phyloP scores from a whole-genome alignment of 2,329 filamentous ascomycete genomes.

The Aquanectria penicillioides region DNA sequence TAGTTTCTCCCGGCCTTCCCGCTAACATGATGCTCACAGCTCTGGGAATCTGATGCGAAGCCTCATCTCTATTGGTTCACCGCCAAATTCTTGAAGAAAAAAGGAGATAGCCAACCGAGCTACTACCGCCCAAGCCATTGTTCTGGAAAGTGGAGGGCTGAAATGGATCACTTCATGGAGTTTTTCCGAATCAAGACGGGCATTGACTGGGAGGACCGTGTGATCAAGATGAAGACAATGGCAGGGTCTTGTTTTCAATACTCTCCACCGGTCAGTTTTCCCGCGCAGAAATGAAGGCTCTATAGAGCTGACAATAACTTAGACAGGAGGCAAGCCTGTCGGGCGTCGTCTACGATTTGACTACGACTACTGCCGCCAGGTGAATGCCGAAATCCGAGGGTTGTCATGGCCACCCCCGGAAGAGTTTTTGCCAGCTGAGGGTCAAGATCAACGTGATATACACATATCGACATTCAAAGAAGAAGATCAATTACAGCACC shows the following conservation, averaged over 20 bases:
- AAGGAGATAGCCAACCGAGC: constrained; percentile 47
- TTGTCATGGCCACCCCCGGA: constrained; percentile 39
- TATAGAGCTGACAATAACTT: neutral
- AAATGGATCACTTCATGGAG: constrained; percentile 61
- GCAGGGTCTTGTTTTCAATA: constrained; percentile 54
- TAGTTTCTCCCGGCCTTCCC: neutral
- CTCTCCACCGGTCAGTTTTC: constrained; percentile 55
- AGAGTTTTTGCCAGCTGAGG: neutral
- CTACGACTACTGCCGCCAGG: constrained; percentile 46
- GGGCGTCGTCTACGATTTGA: constrained; percentile 47
- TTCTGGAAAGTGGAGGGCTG: constrained; percentile 51
- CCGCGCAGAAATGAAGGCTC: neutral
- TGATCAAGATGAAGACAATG: constrained; percentile 47
- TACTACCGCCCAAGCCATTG: constrained; percentile 52
- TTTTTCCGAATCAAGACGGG: constrained; percentile 70
- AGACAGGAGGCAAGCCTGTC: constrained; percentile 52
- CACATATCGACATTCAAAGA: constrained; percentile 1
- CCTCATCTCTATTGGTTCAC: constrained; percentile 71
- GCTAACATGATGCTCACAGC: constrained; percentile 53
- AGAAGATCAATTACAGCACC: constrained; percentile 7
- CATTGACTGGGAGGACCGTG: constrained; percentile 67
- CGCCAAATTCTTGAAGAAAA: constrained; percentile 59
- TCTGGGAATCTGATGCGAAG: constrained; percentile 71
- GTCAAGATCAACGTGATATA: neutral
- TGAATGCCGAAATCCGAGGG: constrained; percentile 46